Evolutionary conservation across 805 yeast species (phyloP).

Genomic region (Candida fluviatilis): DNA sequence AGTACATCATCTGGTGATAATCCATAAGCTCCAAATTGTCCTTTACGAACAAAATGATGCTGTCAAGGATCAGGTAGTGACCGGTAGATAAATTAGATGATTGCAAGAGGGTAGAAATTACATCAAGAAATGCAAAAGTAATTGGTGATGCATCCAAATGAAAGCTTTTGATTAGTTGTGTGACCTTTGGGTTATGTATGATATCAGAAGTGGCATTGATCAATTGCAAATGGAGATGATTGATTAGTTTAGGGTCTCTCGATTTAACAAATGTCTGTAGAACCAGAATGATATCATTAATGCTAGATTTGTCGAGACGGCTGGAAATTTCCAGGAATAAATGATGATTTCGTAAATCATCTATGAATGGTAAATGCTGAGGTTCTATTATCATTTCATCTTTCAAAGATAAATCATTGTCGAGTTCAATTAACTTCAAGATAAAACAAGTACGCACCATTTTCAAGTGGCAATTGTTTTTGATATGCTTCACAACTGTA

Average conservation of each 20-base stretch:
- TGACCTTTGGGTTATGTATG: background rate
- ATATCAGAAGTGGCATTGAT: constrained; percentile 1
- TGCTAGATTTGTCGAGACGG: background rate
- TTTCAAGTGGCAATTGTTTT: constrained; percentile 4
- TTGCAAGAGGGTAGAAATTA: background rate
- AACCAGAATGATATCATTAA: constrained; percentile 1
- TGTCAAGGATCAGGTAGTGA: constrained; percentile 7
- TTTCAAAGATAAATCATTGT: constrained; percentile 6
- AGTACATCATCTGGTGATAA: background rate
- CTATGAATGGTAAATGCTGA: constrained; percentile 7
- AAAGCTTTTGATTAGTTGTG: background rate
- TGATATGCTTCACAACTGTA: constrained; percentile 8
- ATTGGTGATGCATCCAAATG: background rate
- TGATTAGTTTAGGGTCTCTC: constrained; percentile 2
- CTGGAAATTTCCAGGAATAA: background rate
- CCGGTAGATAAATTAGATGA: constrained; percentile 1
- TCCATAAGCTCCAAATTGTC: constrained; percentile 1
- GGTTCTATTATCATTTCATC: constrained; percentile 5
- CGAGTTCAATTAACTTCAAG: constrained; percentile 11
- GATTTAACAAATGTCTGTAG: constrained; percentile 4
- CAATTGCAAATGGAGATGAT: constrained; percentile 1
- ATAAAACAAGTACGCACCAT: constrained; percentile 7
- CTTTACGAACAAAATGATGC: constrained; percentile 4
- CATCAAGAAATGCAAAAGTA: constrained; percentile 1
- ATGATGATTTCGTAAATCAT: constrained; percentile 6